Evolutionary conservation across 768 basidiomycete species (phyloP), one percentile per base, ranked within the genome.

Genomic region (Tephrocybe sp.): DNA sequence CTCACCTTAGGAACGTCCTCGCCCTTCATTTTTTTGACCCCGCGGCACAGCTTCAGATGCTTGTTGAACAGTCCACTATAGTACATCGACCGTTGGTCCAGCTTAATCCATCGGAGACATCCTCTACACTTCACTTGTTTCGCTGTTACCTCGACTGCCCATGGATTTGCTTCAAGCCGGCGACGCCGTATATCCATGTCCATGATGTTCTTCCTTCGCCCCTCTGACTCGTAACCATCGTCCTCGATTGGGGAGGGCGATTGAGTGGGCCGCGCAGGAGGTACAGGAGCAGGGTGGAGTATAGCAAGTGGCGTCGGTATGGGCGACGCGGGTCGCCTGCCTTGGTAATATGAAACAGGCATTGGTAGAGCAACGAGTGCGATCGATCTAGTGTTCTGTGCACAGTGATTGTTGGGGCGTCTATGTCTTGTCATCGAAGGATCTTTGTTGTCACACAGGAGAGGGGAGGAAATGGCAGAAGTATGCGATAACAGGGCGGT

Each of bases 81-180:
- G 32, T 36, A 47, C 13, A 35, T n/a, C 6, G 31, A 35, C 13
- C 45, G 31, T 11, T 19, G 32, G 16, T 47, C 45, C 2, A 47
- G 35, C 45, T 47, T 47, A 18, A 47, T 37, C 45, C 45, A 47
- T 16, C 35, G 45, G 7, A 8, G 4, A 18, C 45, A 47, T 11
- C 45, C 45, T 4, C 26, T 15, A 19, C 45, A 47, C 18, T 5
- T 15, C n/a, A 47, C 36, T n/a, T 16, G 34, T n/a, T 34, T 47
- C 9, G 45, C 18, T 27, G 36, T n/a, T 8, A 47, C 45, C 24
- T 22, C 45, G 4, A 27, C n/a, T 11, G 45, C 18, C 45, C 45
- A 47, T 3, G 9, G 9, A 28, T 47, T 35, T 0, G 21, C 45
- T 27, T 37, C 35, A 9, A 47, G 45, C 24, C 18, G 21, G 16